Evolutionary conservation across 2,329 filamentous ascomycete genomes (phyloP), one percentile per base, ranked within the genome.

Genomic region (Exophiala viscosa): DNA sequence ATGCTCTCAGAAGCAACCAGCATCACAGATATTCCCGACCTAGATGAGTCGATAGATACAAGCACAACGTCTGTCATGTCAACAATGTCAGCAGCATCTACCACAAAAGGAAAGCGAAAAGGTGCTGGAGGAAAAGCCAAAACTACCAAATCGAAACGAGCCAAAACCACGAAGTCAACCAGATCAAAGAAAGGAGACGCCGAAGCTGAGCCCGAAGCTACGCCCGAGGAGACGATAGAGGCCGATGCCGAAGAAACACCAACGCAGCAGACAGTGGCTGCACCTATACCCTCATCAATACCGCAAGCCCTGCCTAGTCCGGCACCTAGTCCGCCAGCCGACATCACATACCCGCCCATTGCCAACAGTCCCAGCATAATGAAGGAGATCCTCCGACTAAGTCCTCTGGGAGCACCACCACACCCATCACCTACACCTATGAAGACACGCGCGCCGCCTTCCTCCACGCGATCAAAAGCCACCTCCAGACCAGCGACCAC

Each of bases 11-110:
- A 77, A 61, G 68, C 68, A 9, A 48, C 50, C 1, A 69, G 69
- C 9, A 66, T 39, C 14, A 52, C 33, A 28, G 45, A 53, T 10
- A 58, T 71, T 4, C 63, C 70, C 17, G 73, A 73, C 18, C 43
- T 71, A 17, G 73, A 76, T 23, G 72, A 85, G 72, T 54, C 73
- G 70, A 51, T 88, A 78, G 62, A 83, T 71, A 64, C 81, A 72
- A 79, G 81, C 74, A 60, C 80, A 71, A 64, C 82, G 67, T 61
- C 77, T 20, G 52, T 59, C 1, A 49, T 52, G 40, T 72, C 70
- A 5, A 69, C 66, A 31, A 66, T 66, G 20, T 71, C 68, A 10
- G 73, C 70, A 39, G 54, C 69, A 4, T 71, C 70, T 4, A 73
- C 74, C 10, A 65, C 69, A 0, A 80, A 78, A 55, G 66, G 76